A percentile compares a stretch with the other conserved stretches of the same genome.
Conservation (phyloP, 805 yeast species). For the Ogataea allantospora region DNA sequence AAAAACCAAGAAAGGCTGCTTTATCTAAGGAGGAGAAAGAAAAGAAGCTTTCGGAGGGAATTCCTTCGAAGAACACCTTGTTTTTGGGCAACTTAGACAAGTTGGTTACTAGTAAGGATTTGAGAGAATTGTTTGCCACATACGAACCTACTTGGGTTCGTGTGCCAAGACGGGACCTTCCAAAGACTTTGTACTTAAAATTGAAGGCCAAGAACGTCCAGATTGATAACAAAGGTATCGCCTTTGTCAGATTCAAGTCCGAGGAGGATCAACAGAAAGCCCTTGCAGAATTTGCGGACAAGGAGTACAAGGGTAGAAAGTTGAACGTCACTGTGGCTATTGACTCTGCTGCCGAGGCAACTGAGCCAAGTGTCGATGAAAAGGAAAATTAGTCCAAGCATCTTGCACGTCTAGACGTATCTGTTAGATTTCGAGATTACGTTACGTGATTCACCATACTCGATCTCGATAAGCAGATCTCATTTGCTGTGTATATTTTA, state of each 20-base stretch:
- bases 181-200: conserved; percentile 41
- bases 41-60: conserved; percentile 44
- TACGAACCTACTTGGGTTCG: conserved; percentile 56
- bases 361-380: conserved; percentile 7
- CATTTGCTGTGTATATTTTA: conserved; percentile 13
- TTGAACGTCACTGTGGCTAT: conserved; percentile 72
- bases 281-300: conserved; percentile 64
- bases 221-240: conserved; percentile 61
- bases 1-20: conserved; percentile 15
- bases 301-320: conserved; percentile 60
- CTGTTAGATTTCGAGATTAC: too few species aligned
- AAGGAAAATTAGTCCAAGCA: conserved; percentile 12
- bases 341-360: conserved; percentile 42
- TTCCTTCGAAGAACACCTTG: conserved; percentile 55
- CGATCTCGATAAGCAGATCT: not conserved
- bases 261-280: conserved; percentile 48
- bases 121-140: conserved; percentile 45
- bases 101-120: conserved; percentile 44
- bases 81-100: conserved; percentile 61
- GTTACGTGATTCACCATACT: too few species aligned
- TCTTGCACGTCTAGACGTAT: conserved; percentile 6
- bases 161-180: conserved; percentile 53
- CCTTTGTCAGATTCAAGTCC: conserved; percentile 53
- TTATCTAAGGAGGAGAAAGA: conserved; percentile 31
- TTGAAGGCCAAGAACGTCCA: conserved; percentile 45